Evolutionary conservation across 306 rosid species (phyloP).

Genomic region (Luffa acutangula): DNA sequence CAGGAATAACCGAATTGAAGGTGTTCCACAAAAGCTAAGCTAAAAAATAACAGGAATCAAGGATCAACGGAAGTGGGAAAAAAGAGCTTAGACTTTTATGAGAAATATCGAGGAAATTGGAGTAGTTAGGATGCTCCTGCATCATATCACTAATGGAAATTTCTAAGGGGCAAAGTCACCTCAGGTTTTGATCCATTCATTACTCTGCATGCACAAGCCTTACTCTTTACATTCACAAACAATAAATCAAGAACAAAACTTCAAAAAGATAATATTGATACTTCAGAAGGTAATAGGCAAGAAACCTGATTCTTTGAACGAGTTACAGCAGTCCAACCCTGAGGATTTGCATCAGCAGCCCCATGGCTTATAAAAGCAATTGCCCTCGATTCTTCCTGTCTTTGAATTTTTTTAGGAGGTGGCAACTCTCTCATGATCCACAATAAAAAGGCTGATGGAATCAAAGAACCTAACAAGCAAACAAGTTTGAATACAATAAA

Average conservation of each 20-base stretch:
- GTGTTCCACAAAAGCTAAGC: not conserved
- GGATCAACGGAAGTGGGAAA: not conserved
- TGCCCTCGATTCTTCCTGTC: constrained; percentile 32
- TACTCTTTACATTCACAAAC: not conserved
- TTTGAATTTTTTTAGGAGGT: constrained; percentile 21
- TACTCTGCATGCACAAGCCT: not conserved
- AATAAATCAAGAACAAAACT: constrained; percentile 1
- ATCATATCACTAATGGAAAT: not conserved
- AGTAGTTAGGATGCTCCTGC: not conserved
- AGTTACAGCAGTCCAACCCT: constrained; percentile 25
- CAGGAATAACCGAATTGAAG: not conserved
- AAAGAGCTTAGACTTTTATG: not conserved
- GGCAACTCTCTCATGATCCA: constrained; percentile 73
- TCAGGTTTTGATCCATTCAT: not conserved
- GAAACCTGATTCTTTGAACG: constrained; percentile 49
- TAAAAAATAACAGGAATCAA: not conserved
- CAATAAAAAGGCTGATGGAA: constrained; percentile 54
- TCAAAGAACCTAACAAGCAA: constrained; percentile 37
- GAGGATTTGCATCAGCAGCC: constrained; percentile 17
- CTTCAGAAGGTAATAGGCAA: not conserved
- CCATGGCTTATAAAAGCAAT: constrained; percentile 36
- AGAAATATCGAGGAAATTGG: not conserved
- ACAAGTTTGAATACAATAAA: not conserved
- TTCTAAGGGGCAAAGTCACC: not conserved
- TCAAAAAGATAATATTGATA: not conserved